A percentile compares a stretch with the other conserved stretches of the same genome.
Conservation (phyloP, 331 rosid species). For the Pyracantha coccinea region DNA sequence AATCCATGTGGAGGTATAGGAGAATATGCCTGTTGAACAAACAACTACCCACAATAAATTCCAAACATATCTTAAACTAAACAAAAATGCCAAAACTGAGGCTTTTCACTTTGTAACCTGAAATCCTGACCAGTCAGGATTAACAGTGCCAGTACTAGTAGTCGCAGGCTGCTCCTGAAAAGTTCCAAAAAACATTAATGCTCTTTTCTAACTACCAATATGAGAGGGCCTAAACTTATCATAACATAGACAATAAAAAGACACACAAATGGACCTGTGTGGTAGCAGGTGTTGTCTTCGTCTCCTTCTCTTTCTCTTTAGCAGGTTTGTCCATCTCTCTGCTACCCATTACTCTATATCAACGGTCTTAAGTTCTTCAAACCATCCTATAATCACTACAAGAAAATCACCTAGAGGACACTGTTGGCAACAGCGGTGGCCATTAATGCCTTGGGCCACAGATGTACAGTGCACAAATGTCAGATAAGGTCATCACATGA, state of each 20-base stretch:
- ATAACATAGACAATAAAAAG: neutral
- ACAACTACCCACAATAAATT: slow-evolving; percentile 11
- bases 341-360: slow-evolving; percentile 53
- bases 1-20: slow-evolving; percentile 92
- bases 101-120: slow-evolving; percentile 50
- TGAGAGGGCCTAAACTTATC: slow-evolving; percentile 5
- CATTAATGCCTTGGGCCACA: neutral
- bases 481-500: neutral
- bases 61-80: neutral
- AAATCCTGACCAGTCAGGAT: slow-evolving; percentile 93
- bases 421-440: neutral
- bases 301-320: slow-evolving; percentile 76
- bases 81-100: slow-evolving; percentile 2
- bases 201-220: neutral
- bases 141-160: slow-evolving; percentile 51
- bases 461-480: neutral
- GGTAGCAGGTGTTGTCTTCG: slow-evolving; percentile 56
- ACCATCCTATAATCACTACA: slow-evolving; percentile 48
- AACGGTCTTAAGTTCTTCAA: slow-evolving; percentile 16
- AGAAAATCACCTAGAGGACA: neutral
- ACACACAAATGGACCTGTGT: slow-evolving; percentile 53
- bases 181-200: neutral
- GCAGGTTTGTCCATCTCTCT: slow-evolving; percentile 76
- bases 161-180: slow-evolving; percentile 80
- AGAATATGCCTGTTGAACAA: slow-evolving; percentile 69